Conservation (phyloP, 148 eudicot genomes). For the Hydrangea macrophylla region DNA sequence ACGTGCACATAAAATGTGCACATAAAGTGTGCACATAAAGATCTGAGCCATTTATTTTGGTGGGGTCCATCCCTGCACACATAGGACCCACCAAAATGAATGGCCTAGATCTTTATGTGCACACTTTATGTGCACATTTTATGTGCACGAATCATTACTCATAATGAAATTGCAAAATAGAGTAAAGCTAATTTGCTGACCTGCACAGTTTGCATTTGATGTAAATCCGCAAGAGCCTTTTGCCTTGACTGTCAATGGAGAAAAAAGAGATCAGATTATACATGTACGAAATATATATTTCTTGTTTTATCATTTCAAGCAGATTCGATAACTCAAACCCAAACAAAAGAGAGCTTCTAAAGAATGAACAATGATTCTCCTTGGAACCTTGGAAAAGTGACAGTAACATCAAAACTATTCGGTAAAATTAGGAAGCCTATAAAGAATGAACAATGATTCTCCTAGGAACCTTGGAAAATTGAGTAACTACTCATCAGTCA, state of each 20-base stretch:
- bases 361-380: not conserved
- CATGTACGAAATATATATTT: not conserved
- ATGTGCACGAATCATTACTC: too few relatives aligned
- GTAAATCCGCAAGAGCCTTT: conserved; percentile 62
- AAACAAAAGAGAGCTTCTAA: not conserved
- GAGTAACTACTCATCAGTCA: not conserved
- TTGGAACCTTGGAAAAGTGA: too few relatives aligned
- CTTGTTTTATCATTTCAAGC: too few relatives aligned
- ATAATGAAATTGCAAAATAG: not conserved
- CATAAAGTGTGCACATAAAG: too few relatives aligned
- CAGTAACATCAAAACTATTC: not conserved
- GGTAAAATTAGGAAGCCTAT: not conserved
- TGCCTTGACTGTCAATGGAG: conserved; percentile 63
- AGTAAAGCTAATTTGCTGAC: conserved; percentile 37
- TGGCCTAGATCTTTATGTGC: too few relatives aligned
- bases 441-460: too few relatives aligned
- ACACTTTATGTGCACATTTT: too few relatives aligned
- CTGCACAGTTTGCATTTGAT: conserved; percentile 55
- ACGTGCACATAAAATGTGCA: too few relatives aligned
- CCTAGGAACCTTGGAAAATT: not conserved
- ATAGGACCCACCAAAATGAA: too few relatives aligned
- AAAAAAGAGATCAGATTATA: conserved; percentile 12
- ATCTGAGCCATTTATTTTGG: too few relatives aligned
- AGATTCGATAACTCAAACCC: not conserved
- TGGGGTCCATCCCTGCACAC: too few relatives aligned